Conservation (phyloP, 768 basidiomycete species). For the Boletus subparvulus region DNA sequence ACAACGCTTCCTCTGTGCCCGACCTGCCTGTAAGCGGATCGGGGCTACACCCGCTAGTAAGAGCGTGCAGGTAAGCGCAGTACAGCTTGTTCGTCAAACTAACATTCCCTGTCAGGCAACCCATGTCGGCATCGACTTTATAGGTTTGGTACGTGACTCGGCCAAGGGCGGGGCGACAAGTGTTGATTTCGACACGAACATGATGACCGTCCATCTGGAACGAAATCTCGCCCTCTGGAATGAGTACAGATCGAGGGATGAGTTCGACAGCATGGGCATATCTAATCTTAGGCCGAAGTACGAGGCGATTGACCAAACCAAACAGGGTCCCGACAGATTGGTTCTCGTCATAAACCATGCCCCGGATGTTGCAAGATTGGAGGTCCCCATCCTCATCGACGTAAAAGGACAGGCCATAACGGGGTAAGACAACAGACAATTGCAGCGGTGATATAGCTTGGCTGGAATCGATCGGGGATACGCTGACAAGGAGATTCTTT, state of each 20-base stretch:
- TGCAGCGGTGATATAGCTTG: neutral
- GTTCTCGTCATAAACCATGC: conserved; percentile 40
- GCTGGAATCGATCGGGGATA: neutral
- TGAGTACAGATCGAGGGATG: conserved; percentile 32
- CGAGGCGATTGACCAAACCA: conserved; percentile 41
- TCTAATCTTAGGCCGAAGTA: conserved; percentile 34
- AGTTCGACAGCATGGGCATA: neutral
- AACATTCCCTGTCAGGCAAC: conserved; percentile 27
- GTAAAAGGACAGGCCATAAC: conserved; percentile 42
- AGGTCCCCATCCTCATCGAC: conserved; percentile 33
- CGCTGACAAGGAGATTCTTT: conserved; percentile 24
- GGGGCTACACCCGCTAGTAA: conserved; percentile 40
- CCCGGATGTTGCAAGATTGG: conserved; percentile 41
- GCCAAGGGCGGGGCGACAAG: neutral
- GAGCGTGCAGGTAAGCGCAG: conserved; percentile 44
- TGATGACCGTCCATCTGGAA: conserved; percentile 13
- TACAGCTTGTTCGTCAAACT: conserved; percentile 35
- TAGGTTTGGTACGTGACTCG: conserved; percentile 30
- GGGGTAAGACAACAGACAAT: conserved; percentile 38
- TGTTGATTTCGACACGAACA: conserved; percentile 16
- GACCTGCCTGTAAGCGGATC: conserved; percentile 46
- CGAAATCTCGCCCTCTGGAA: conserved; percentile 38
- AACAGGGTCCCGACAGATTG: conserved; percentile 47
- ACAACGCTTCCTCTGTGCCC: conserved; percentile 45
- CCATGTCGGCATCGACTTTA: conserved; percentile 30